phyloP scores from a whole-genome alignment of 805 yeast species.

The Brettanomyces bruxellensis region DNA sequence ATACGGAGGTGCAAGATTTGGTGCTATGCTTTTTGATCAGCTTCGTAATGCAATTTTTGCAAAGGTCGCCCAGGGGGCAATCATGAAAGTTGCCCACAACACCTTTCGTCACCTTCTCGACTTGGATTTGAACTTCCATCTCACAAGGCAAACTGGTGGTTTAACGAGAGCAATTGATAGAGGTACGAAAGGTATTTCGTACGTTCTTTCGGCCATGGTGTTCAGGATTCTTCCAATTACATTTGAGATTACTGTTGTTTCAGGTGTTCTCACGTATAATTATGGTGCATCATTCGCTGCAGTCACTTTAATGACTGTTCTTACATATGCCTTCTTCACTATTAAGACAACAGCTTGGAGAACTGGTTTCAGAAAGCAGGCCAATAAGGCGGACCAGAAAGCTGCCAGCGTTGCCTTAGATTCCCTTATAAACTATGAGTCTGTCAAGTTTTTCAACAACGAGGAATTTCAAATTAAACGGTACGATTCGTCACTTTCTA shows the following conservation, averaged over 20 bases:
- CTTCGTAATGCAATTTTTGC: constrained; percentile 93
- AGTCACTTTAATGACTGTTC: constrained; percentile 80
- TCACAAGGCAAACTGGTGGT: constrained; percentile 92
- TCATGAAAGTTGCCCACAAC: constrained; percentile 78
- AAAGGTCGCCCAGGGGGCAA: constrained; percentile 89
- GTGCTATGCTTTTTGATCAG: constrained; percentile 91
- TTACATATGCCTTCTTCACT: constrained; percentile 81
- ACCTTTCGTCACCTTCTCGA: constrained; percentile 78
- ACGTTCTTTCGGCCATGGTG: constrained; percentile 92
- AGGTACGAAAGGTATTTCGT: constrained; percentile 95
- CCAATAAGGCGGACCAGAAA: constrained; percentile 86
- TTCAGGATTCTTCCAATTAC: constrained; percentile 91
- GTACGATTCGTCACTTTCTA: constrained; percentile 64
- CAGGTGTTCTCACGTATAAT: constrained; percentile 88
- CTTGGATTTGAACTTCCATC: constrained; percentile 83
- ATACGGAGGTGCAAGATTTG: constrained; percentile 90
- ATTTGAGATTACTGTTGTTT: constrained; percentile 85
- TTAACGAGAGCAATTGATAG: constrained; percentile 93
- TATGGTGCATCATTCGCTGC: constrained; percentile 86
- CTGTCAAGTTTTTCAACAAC: constrained; percentile 91
- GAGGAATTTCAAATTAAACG: constrained; percentile 72
- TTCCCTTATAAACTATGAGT: constrained; percentile 87
- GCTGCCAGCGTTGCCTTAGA: constrained; percentile 95
- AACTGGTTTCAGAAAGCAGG: constrained; percentile 81
- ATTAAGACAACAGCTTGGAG: constrained; percentile 94